A percentile compares a stretch with the other conserved stretches of the same genome.
Conservation (phyloP, 345 rosid genomes). For the Turnera subulata region DNA sequence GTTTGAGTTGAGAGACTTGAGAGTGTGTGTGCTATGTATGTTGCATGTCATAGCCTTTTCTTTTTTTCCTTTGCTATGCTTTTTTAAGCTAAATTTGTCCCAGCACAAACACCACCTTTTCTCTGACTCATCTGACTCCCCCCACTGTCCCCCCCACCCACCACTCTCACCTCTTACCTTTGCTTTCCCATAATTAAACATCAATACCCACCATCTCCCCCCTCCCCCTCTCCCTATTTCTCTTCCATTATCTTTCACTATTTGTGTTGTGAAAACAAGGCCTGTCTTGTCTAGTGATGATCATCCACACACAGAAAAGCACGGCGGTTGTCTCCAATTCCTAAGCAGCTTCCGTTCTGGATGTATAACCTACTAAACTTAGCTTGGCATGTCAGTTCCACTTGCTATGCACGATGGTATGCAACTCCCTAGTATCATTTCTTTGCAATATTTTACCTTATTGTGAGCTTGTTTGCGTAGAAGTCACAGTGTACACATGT, state of each 20-base stretch:
- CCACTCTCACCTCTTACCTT: constrained; percentile 39
- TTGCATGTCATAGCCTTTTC: constrained; percentile 1
- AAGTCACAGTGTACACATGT: no score
- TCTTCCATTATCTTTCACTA: constrained; percentile 11
- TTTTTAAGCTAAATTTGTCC: constrained; percentile 10
- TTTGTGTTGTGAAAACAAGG: constrained; percentile 12
- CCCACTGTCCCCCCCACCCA: constrained; percentile 50
- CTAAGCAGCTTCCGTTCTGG: constrained; percentile 26
- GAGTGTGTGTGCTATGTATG: no score
- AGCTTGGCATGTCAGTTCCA: constrained; percentile 17
- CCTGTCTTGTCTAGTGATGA: constrained; percentile 13
- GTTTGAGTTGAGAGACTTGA: neutral
- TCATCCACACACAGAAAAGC: constrained; percentile 3
- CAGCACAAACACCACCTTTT: constrained; percentile 18
- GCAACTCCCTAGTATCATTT: neutral
- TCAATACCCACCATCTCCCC: constrained; percentile 21
- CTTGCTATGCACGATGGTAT: constrained; percentile 13
- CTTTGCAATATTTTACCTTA: no score
- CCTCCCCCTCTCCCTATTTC: constrained; percentile 1
- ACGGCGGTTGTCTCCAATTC: constrained; percentile 17
- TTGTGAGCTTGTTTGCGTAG: no score
- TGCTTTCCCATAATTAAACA: constrained; percentile 59
- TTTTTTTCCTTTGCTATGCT: constrained; percentile 9
- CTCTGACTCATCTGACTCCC: constrained; percentile 47
- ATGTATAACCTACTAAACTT: constrained; percentile 30